These are phyloP conservation scores for Angomonas deanei DNA, from an alignment of 208 protist species.

Conservation along the genomic window DNA sequence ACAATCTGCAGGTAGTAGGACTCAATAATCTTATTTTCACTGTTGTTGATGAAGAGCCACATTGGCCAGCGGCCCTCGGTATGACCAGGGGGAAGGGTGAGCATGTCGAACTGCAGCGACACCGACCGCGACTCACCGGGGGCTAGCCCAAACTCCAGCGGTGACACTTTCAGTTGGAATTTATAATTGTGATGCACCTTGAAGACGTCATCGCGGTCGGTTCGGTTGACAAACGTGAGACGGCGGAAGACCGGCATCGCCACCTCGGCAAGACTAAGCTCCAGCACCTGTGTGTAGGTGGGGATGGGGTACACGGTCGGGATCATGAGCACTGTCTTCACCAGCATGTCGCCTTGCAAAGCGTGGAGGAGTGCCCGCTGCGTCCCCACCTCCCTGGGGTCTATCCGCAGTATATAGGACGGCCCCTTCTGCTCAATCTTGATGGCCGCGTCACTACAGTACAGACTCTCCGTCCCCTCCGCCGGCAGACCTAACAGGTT, in stretches of 20 bases:
- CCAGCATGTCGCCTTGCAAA: constrained; percentile 40
- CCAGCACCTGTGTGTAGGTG: constrained; percentile 74
- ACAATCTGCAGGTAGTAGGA: constrained; percentile 83
- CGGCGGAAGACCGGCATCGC: constrained; percentile 71
- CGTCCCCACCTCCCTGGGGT: constrained; percentile 58
- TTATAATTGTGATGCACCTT: constrained; percentile 84
- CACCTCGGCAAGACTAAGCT: constrained; percentile 61
- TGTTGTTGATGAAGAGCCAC: constrained; percentile 89
- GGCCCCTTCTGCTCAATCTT: constrained; percentile 28
- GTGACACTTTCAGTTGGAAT: constrained; percentile 66
- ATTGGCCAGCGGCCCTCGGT: constrained; percentile 84
- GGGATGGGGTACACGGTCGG: constrained; percentile 72
- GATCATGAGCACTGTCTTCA: constrained; percentile 72
- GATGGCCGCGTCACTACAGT: constrained; percentile 62
- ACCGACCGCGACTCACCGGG: constrained; percentile 74
- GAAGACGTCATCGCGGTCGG: constrained; percentile 62
- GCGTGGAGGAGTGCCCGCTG: constrained; percentile 69
- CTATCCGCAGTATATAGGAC: constrained; percentile 69
- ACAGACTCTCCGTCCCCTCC: constrained; percentile 60
- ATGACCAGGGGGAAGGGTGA: constrained; percentile 66
- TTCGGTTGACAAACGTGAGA: constrained; percentile 68
- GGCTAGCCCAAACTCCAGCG: constrained; percentile 62
- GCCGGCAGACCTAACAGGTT: constrained; percentile 62
- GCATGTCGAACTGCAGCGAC: constrained; percentile 64
- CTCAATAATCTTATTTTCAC: constrained; percentile 78